A percentile compares a stretch with the other conserved stretches of the same genome.
phyloP scores from a whole-genome alignment of 2,329 filamentous ascomycete genomes.

The Penicillium sp. region DNA sequence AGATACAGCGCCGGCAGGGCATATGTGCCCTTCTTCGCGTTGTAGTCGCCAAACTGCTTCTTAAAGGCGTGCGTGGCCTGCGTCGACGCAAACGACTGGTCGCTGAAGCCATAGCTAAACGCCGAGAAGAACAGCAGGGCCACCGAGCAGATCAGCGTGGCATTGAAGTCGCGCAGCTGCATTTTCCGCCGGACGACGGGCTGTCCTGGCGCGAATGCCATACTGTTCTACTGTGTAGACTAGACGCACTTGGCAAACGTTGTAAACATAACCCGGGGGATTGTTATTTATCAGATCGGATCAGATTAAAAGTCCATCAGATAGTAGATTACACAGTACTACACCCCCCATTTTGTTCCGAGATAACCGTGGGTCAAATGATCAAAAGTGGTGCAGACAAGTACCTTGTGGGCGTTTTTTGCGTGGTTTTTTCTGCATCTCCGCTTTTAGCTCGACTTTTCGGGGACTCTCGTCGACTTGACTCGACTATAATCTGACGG shows the following conservation, averaged over 20 bases:
- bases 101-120: constrained; percentile 4
- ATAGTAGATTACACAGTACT: too few relatives aligned
- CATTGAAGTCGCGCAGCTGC: constrained; percentile 1
- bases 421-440: background rate
- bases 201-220: background rate
- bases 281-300: too few relatives aligned
- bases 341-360: too few relatives aligned
- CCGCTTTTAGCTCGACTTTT: background rate
- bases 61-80: constrained; percentile 4
- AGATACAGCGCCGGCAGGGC: constrained; percentile 1
- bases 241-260: too few relatives aligned
- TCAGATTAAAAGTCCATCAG: too few relatives aligned
- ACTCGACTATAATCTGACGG: too few relatives aligned
- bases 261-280: too few relatives aligned
- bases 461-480: too few relatives aligned
- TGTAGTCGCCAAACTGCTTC: constrained; percentile 6
- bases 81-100: constrained; percentile 4
- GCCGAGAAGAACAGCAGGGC: constrained; percentile 2
- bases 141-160: background rate
- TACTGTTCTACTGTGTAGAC: background rate
- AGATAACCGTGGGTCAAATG: too few relatives aligned
- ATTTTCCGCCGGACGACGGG: background rate
- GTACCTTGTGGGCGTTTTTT: background rate
- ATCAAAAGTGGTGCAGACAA: too few relatives aligned
- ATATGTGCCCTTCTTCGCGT: background rate